Evolutionary conservation across 441 rosid species (phyloP).

Genomic region (Raphanus hybrid): DNA sequence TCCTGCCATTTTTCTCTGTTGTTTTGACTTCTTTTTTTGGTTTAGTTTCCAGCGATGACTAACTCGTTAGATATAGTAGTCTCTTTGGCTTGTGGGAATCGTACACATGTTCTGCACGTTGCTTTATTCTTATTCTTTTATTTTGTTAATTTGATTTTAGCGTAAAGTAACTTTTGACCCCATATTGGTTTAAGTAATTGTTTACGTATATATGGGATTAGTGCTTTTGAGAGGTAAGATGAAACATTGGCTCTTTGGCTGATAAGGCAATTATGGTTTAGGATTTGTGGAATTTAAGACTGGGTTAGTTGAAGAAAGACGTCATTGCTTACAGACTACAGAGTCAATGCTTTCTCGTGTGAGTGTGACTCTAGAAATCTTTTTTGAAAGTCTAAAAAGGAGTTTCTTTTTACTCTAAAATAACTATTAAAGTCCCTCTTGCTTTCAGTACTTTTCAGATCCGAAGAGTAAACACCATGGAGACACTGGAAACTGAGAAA

Average conservation of each 20-base stretch:
- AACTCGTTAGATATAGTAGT: slow-evolving; percentile 15
- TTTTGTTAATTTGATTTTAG: neutral
- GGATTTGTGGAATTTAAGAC: slow-evolving; percentile 24
- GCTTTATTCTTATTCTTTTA: neutral
- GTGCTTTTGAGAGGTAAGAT: slow-evolving; percentile 12
- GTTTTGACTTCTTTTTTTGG: neutral
- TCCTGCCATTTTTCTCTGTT: slow-evolving; percentile 51
- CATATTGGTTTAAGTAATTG: neutral
- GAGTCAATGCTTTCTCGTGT: slow-evolving; percentile 26
- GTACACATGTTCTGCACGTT: neutral
- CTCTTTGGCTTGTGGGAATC: slow-evolving; percentile 21
- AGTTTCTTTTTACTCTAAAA: slow-evolving; percentile 21
- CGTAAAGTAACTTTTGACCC: neutral
- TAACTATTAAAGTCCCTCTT: slow-evolving; percentile 13
- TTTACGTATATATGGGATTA: neutral
- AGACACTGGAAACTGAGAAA: slow-evolving; percentile 39
- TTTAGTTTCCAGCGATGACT: neutral
- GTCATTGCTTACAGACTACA: slow-evolving; percentile 36
- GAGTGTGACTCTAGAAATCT: slow-evolving; percentile 16
- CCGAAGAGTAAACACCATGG: slow-evolving; percentile 34
- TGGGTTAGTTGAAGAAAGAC: slow-evolving; percentile 26
- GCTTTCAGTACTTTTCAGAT: slow-evolving; percentile 24
- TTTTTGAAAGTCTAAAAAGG: slow-evolving; percentile 19
- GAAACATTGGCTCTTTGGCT: slow-evolving; percentile 15
- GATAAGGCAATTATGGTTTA: slow-evolving; percentile 5